Conservation (phyloP, 2,329 filamentous ascomycete species). For the Westerdykella sp. region DNA sequence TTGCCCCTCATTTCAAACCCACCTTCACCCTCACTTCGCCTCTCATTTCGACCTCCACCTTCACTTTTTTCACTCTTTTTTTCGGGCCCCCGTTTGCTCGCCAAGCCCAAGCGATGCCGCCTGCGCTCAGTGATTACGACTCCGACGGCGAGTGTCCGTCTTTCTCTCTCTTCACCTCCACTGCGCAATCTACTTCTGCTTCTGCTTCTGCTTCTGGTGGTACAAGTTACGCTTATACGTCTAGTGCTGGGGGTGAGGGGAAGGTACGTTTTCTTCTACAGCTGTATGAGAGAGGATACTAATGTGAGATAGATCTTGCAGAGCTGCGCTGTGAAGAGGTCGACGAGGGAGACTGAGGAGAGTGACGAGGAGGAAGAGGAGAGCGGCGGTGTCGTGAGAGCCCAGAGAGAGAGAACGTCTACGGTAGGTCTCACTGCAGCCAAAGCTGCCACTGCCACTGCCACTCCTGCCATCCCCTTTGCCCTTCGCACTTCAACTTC, state of each 20-base stretch:
- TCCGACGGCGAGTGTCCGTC: slow-evolving; percentile 4
- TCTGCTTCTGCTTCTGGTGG: not conserved
- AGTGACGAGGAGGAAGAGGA: too few relatives aligned
- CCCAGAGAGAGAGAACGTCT: not conserved
- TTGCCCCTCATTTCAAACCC: not conserved
- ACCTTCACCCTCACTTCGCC: not conserved
- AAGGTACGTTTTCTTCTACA: too few relatives aligned
- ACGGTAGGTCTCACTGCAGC: not conserved
- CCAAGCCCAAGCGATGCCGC: slow-evolving; percentile 8
- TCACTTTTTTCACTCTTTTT: not conserved
- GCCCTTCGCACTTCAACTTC: too few relatives aligned
- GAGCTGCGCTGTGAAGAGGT: too few relatives aligned
- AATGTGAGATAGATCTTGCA: too few relatives aligned
- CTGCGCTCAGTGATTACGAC: slow-evolving; percentile 12
- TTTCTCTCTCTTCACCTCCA: not conserved
- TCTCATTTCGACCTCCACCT: not conserved
- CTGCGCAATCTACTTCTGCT: not conserved
- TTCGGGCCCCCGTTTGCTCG: not conserved
- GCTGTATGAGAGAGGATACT: too few relatives aligned
- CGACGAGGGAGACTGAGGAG: too few relatives aligned
- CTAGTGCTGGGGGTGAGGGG: too few relatives aligned
- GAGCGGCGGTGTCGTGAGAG: too few relatives aligned
- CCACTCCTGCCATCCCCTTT: not conserved
- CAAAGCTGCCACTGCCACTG: not conserved
- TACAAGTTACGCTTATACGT: not conserved